Conservation (phyloP, 169 alveolate species). For the Plasmodium gallinaceum region DNA sequence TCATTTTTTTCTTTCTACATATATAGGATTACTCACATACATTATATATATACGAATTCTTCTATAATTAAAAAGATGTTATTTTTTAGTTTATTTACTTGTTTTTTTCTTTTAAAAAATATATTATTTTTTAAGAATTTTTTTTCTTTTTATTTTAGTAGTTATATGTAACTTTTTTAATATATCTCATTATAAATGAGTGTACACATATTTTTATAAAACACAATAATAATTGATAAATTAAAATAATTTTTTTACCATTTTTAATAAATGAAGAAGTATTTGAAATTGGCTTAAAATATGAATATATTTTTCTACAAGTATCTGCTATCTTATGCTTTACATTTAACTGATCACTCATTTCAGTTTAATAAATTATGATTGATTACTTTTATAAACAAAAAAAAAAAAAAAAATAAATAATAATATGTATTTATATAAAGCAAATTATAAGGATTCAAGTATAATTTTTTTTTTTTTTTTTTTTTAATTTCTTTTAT, state of each 20-base stretch:
- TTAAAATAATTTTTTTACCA: slow-evolving; percentile 70
- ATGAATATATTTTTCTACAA: slow-evolving; percentile 84
- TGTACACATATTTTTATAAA: not conserved
- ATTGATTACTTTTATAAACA: not conserved
- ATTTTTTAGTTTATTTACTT: no score
- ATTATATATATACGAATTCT: no score
- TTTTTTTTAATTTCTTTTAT: not conserved
- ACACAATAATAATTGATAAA: no score
- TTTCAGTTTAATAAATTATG: slow-evolving; percentile 27
- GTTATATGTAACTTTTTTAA: no score
- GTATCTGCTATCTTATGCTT: slow-evolving; percentile 88
- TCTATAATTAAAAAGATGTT: no score
- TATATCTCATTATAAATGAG: not conserved
- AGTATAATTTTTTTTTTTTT: not conserved
- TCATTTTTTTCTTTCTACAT: no score
- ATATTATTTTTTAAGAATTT: no score
- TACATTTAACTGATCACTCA: slow-evolving; percentile 62
- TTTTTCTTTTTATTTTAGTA: no score
- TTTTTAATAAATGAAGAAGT: slow-evolving; percentile 86
- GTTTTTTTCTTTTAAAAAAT: no score
- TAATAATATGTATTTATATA: not conserved
- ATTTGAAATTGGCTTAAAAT: slow-evolving; percentile 84
- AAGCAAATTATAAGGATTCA: not conserved
- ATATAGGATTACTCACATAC: not conserved
- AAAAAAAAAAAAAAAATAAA: not conserved